Evolutionary conservation across 2,329 filamentous ascomycete genomes (phyloP).

Genomic region (Trichophyton mentagrophytes): DNA sequence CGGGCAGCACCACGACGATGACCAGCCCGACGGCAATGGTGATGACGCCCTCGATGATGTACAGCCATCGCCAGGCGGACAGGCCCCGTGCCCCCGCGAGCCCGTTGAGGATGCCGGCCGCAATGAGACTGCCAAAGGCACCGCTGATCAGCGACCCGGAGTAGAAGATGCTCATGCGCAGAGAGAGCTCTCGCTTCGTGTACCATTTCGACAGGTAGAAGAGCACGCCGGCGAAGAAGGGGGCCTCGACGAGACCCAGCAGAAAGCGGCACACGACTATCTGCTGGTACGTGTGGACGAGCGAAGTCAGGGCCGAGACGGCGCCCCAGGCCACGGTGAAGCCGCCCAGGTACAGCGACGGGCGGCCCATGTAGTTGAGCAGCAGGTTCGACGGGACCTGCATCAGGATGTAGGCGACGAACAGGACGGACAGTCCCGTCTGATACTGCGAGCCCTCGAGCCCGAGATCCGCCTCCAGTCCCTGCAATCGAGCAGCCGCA

Average conservation of each 20-base stretch:
- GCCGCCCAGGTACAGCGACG: conserved; percentile 33
- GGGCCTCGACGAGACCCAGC: conserved; percentile 37
- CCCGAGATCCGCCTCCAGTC: conserved; percentile 27
- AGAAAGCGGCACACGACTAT: conserved; percentile 36
- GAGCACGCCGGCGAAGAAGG: conserved; percentile 36
- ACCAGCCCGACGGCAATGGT: conserved; percentile 25
- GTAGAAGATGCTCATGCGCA: conserved; percentile 42
- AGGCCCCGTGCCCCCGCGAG: conserved; percentile 25
- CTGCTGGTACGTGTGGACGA: conserved; percentile 30
- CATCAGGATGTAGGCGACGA: conserved; percentile 35
- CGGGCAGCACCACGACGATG: conserved; percentile 25
- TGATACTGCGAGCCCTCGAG: conserved; percentile 28
- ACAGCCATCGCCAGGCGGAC: conserved; percentile 30
- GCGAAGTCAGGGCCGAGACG: conserved; percentile 33
- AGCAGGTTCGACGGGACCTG: conserved; percentile 37
- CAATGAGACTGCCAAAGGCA: conserved; percentile 44
- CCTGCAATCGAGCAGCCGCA: conserved; percentile 33
- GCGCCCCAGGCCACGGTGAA: conserved; percentile 36
- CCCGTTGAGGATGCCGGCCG: conserved; percentile 38
- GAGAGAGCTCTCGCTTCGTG: conserved; percentile 39
- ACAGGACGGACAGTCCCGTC: conserved; percentile 32
- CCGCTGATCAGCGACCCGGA: conserved; percentile 38
- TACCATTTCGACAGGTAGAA: conserved; percentile 43
- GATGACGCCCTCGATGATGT: conserved; percentile 29
- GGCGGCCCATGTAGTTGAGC: conserved; percentile 32